Base-by-base conservation (phyloP, 768 basidiomycete species). In the Collybia nuda region DNA sequence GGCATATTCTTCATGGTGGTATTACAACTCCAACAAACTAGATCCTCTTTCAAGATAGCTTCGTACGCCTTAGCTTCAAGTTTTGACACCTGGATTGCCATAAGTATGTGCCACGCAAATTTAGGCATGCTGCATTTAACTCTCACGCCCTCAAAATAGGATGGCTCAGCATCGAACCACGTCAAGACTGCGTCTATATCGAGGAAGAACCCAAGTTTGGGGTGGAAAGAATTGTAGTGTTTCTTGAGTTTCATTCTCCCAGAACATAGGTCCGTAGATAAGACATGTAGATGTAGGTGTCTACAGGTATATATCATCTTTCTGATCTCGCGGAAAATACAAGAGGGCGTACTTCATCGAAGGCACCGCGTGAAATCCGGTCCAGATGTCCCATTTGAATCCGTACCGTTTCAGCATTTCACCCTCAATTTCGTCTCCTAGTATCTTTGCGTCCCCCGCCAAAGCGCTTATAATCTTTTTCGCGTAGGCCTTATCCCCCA, bases 181-280 rank as follows among this genome's bases (percentile, higher is more conserved):
- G 79, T 75, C 39, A 90, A 69, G n/a, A 96, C 86, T 8, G 91
- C 83, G 44, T 83, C 75, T 15, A 94, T 68, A 53, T 84, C 79
- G 2, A 95, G 61, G 68, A 96, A 95, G 69, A 92, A 96, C 1
- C 90, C 92, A 17, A 80, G 73, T 42, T 81, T 80, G 0, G 93
- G 93, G 59, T 89, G 86, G 69, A 95, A 97, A 5, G 90, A 88
- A 60, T 95, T 94, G 68, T 92, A 90, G 57, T 97, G 94, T 61
- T 87, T 90, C 74, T 96, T 97, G 48, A 74, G 79, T 70, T 94
- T 96, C 73, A 95, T 67, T 45, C 68, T 71, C 7, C 81, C 76
- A 0, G 86, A 86, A 47, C 76, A 75, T 29, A 93, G 63, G 62
- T 97, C 94, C 4, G 81, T 76, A 3, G 93, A 93, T 35, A 97